Base-by-base conservation (phyloP, 805 yeast genomes). In the Starmerella vitae region DNA sequence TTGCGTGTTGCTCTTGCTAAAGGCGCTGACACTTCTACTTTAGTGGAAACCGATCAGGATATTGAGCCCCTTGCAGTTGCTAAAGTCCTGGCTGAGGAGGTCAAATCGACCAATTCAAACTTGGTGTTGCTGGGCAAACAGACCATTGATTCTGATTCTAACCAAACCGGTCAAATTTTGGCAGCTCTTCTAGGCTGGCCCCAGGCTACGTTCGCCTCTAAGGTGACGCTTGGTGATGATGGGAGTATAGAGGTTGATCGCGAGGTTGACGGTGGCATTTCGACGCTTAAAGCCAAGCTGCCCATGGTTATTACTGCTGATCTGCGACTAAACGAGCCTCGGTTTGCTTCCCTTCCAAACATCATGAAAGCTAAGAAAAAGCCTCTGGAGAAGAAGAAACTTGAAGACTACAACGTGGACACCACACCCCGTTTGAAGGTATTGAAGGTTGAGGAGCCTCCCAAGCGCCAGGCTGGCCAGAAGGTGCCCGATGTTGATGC, bases 341-440 rank as follows among this genome's bases (percentile, higher is more conserved):
- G 96, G 53, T 91, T 84, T 55, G 94, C 93, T n/a, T 74, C 93
- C 12, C 69, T 91, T 56, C 96, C 95, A 44, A 91, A 88, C 60
- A 73, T 86, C 66, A 91, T 91, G 97, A 91, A 91, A 68, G 97
- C 97, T 40, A 91, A 91, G 68, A 86, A 86, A 74, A 86, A 84
- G 68, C 94, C 94, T 3, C 67, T 86, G 58, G 83, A 75, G 51
- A 67, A 73, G 55, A 59, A 72, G 60, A 70, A 64, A 59, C 61
- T 76, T 17, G 65, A 56, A n/a, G 93, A 81, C 51, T 71, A 82
- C 44, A 80, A 77, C n/a, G 68, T 79, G 25, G 80, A 77, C 32
- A 56, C 74, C 9, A 59, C 71, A 24, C 70, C 72, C 27, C 72
- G 88, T 52, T 62, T 86, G 44, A 76, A 81, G 56, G 66, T 76